Evolutionary conservation across 2,329 filamentous ascomycete species (phyloP), one percentile per base, ranked within the genome.

Genomic region (Pseudocercospora ulei): DNA sequence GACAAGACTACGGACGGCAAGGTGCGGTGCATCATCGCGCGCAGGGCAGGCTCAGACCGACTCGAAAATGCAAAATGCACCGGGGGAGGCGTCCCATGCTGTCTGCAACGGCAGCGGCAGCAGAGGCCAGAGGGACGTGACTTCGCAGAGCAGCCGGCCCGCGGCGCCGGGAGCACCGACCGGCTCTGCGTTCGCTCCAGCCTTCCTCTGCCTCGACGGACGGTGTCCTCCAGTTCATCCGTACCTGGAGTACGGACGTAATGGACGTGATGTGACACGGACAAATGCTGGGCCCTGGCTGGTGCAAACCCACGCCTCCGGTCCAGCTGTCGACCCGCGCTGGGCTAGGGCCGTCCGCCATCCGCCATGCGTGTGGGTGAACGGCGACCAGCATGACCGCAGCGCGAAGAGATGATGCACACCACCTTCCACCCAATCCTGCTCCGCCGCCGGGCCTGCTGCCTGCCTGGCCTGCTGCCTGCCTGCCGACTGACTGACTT

Each of bases 1-100:
- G 50, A 48, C 44, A 46, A 31, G 38, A 44, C 40, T 38, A 38
- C 33, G 40, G 29, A 43, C 40, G 40, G 40, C 25, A 17, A 42
- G 39, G 33, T 42, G 39, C 36, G 33, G 34, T 41, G 39, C 30
- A 41, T 41, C 38, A 35, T 40, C 14, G 38, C 38, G 30, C 22
- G 25, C 38, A 40, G 38, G 30, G 23, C 31, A 27, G 17, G 28
- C 37, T 39, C 38, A 35, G 31, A 40, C 38, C 38, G 30, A 36
- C 38, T 41, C 38, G 24, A 41, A 20, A 29, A 35, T 35, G 38
- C 38, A 41, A 20, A 29, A 35, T 35, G 38, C 38, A 33, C 38
- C 30, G 20, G 30, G 38, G 38, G 22, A 7, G 24, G 13, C 18
- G 22, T 11, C 16, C 14, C 30, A 41, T 17, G 33, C 26, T 35